Conservation (phyloP, 352 stramenopile genomes). For the Phytophthora sansomeana region DNA sequence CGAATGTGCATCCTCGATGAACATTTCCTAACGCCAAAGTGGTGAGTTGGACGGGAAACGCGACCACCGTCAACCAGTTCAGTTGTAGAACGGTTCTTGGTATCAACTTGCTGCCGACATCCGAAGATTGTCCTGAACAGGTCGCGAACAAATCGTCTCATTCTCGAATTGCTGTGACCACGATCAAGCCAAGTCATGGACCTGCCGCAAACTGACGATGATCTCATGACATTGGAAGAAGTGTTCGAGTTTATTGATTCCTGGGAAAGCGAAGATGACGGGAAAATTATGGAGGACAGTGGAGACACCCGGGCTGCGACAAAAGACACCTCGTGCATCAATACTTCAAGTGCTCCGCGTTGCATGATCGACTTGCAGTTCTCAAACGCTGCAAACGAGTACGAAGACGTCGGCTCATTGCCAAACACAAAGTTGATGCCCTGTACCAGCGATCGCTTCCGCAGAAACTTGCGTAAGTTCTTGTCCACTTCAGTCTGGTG, state of each 20-base stretch:
- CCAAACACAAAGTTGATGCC: conserved; percentile 33
- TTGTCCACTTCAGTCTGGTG: conserved; percentile 23
- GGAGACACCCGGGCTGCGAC: not conserved
- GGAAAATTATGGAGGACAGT: not conserved
- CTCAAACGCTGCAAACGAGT: conserved; percentile 27
- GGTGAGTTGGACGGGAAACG: no score
- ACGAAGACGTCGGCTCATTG: conserved; percentile 22
- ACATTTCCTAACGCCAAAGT: no score
- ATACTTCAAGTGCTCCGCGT: no score
- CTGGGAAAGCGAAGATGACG: not conserved
- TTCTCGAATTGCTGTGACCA: not conserved
- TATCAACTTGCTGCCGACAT: not conserved
- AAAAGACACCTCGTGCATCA: no score
- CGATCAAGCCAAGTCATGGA: not conserved
- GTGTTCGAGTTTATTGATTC: not conserved
- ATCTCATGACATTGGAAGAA: not conserved
- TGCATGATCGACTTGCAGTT: conserved; percentile 27
- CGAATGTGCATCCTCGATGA: not conserved
- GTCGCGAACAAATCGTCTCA: not conserved
- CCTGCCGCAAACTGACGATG: not conserved
- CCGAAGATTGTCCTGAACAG: not conserved
- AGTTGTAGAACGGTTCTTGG: not conserved
- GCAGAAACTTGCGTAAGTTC: conserved; percentile 17
- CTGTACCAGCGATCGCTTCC: conserved; percentile 24
- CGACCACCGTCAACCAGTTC: not conserved